Evolutionary conservation across 192 early-diverging fungal genomes (phyloP).

Genomic region (Funneliformis mosseae): DNA sequence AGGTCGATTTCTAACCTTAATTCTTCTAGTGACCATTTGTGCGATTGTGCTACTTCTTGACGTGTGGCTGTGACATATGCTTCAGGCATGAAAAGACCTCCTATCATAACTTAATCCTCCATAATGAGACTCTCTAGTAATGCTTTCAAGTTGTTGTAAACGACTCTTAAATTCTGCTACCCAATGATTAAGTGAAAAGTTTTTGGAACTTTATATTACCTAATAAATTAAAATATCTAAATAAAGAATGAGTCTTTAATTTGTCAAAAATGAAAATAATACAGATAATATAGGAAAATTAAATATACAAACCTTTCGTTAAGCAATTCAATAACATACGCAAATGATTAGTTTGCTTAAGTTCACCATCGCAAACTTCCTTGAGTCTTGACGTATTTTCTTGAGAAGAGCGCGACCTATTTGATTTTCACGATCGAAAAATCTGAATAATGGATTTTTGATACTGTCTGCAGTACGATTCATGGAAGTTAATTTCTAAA

Average conservation of each 20-base stretch:
- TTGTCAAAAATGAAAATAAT: neutral
- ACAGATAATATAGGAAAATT: neutral
- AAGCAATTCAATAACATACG: slow-evolving; percentile 71
- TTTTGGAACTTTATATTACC: slow-evolving; percentile 61
- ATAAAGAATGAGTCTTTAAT: neutral
- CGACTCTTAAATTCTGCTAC: slow-evolving; percentile 73
- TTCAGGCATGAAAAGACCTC: slow-evolving; percentile 86
- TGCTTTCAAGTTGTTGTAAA: slow-evolving; percentile 60
- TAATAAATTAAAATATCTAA: neutral
- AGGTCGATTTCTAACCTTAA: slow-evolving; percentile 60
- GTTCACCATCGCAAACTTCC: slow-evolving; percentile 71
- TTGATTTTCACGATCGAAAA: slow-evolving; percentile 79
- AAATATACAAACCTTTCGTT: slow-evolving; percentile 57
- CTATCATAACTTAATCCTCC: slow-evolving; percentile 71
- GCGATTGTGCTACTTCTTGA: slow-evolving; percentile 76
- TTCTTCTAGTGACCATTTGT: slow-evolving; percentile 82
- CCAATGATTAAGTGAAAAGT: slow-evolving; percentile 67
- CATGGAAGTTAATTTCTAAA: slow-evolving; percentile 35
- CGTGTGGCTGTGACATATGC: slow-evolving; percentile 91
- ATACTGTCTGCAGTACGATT: slow-evolving; percentile 39
- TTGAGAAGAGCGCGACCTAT: slow-evolving; percentile 63
- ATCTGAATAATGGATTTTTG: slow-evolving; percentile 75
- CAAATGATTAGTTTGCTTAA: slow-evolving; percentile 87
- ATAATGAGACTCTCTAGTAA: slow-evolving; percentile 48
- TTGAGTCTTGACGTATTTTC: slow-evolving; percentile 65